Percentiles rank a stretch among this genome's conserved stretches.
These are phyloP conservation scores for Aspergillus haitiensis DNA, from an alignment of 495 filamentous ascomycete genomes.

Conservation along the genomic window DNA sequence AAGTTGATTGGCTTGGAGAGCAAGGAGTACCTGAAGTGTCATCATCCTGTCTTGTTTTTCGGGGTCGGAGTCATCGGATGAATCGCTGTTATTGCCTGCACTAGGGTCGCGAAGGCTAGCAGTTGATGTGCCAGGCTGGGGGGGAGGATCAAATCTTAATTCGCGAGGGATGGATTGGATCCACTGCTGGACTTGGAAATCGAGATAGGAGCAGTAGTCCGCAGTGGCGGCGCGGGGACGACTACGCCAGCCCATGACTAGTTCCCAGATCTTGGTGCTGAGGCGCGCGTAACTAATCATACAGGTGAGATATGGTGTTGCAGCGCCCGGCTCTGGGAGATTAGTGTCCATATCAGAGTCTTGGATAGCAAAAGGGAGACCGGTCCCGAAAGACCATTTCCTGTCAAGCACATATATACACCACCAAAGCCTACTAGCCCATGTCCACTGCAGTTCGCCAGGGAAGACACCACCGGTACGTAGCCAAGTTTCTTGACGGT, in stretches of 20 bases:
- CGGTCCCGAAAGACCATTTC: constrained; percentile 78
- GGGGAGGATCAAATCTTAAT: constrained; percentile 53
- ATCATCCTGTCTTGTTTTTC: constrained; percentile 30
- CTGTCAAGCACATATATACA: constrained; percentile 79
- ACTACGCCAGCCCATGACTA: constrained; percentile 48
- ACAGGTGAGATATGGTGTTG: constrained; percentile 41
- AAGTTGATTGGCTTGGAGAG: constrained; percentile 74
- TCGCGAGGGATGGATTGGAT: constrained; percentile 58
- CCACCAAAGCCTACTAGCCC: constrained; percentile 74
- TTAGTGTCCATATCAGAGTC: constrained; percentile 79
- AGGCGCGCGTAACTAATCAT: constrained; percentile 71
- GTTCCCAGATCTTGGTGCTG: constrained; percentile 73
- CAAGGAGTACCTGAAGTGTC: constrained; percentile 53
- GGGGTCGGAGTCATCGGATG: constrained; percentile 32
- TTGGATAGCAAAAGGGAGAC: constrained; percentile 74
- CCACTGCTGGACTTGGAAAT: constrained; percentile 76
- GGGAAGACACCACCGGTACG: constrained; percentile 55
- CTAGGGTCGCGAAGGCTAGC: neutral
- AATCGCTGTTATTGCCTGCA: constrained; percentile 23
- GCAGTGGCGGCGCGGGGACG: constrained; percentile 49
- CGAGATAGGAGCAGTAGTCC: constrained; percentile 69
- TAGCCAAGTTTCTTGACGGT: constrained; percentile 69
- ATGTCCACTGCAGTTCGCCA: constrained; percentile 58
- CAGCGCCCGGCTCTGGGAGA: constrained; percentile 61
- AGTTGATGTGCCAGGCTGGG: neutral